Conservation (phyloP, 345 rosid genomes). For the Ailanthus altissimus region DNA sequence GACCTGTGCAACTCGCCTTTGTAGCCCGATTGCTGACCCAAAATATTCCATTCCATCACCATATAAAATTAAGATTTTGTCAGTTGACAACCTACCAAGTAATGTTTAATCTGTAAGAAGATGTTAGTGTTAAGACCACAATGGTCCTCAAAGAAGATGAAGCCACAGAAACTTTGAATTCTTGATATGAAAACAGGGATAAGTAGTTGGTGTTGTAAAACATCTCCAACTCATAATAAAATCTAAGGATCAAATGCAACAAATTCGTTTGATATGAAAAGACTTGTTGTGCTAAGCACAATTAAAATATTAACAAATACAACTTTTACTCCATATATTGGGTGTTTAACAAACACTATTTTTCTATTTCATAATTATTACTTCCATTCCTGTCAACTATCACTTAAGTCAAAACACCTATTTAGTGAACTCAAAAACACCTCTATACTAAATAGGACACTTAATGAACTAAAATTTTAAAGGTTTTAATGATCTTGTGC, state of each 20-base stretch:
- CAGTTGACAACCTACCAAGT: constrained; percentile 6
- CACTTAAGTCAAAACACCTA: too few species aligned
- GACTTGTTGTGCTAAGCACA: too few species aligned
- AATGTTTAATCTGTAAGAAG: not conserved
- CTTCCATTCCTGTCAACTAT: too few species aligned
- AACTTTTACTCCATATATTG: too few species aligned
- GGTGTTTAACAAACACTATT: too few species aligned
- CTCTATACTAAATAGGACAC: too few species aligned
- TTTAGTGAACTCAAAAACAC: too few species aligned
- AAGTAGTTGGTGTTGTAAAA: not conserved
- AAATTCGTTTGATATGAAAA: too few species aligned
- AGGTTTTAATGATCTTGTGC: not conserved
- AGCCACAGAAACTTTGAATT: not conserved
- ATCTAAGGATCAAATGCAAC: not conserved
- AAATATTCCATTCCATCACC: not conserved
- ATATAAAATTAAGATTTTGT: constrained; percentile 7
- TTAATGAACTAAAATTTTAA: not conserved
- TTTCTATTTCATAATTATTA: too few species aligned
- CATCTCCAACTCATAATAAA: not conserved
- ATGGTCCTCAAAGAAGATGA: not conserved
- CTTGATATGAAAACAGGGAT: not conserved
- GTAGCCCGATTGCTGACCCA: not conserved
- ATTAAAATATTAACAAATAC: too few species aligned
- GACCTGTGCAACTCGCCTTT: not conserved
- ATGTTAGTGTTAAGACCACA: not conserved